These are phyloP conservation scores for Diplocarpon mali DNA, from an alignment of 2,329 filamentous ascomycete species.

Conservation along the genomic window DNA sequence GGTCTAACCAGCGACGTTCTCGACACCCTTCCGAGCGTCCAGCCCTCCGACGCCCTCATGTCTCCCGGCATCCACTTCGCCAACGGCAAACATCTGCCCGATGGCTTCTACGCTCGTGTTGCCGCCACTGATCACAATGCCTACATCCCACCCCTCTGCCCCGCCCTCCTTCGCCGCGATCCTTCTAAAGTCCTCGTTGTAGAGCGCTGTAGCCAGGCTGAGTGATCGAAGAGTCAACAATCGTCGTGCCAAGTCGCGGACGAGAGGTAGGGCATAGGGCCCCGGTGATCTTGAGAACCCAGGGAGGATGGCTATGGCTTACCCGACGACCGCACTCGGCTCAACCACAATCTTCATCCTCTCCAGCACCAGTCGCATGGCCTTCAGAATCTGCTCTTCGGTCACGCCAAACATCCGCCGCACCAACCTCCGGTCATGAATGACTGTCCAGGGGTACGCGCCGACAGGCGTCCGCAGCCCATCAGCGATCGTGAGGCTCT, in stretches of 20 bases:
- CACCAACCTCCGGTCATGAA: conserved; percentile 62
- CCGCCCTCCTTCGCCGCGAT: conserved; percentile 62
- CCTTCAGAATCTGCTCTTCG: conserved; percentile 70
- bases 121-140: conserved; percentile 48
- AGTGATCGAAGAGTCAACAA: too few species aligned
- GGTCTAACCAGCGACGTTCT: conserved; percentile 14
- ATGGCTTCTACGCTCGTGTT: conserved; percentile 46
- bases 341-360: conserved; percentile 85
- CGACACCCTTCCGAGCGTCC: conserved; percentile 14
- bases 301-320: too few species aligned
- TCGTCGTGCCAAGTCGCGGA: too few species aligned
- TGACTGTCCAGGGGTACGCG: conserved; percentile 61
- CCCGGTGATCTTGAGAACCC: too few species aligned
- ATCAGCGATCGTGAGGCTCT: conserved; percentile 75
- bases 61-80: conserved; percentile 9
- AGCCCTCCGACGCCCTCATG: conserved; percentile 11
- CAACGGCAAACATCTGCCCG: conserved; percentile 36
- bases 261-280: too few species aligned
- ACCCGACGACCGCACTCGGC: conserved; percentile 71
- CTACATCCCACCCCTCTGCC: conserved; percentile 61
- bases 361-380: conserved; percentile 72
- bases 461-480: conserved; percentile 80
- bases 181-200: conserved; percentile 69
- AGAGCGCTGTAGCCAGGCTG: conserved; percentile 64
- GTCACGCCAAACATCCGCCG: conserved; percentile 59